Evolutionary conservation across 495 filamentous ascomycete genomes (phyloP).

Genomic region (Trichoderma erinaceum): DNA sequence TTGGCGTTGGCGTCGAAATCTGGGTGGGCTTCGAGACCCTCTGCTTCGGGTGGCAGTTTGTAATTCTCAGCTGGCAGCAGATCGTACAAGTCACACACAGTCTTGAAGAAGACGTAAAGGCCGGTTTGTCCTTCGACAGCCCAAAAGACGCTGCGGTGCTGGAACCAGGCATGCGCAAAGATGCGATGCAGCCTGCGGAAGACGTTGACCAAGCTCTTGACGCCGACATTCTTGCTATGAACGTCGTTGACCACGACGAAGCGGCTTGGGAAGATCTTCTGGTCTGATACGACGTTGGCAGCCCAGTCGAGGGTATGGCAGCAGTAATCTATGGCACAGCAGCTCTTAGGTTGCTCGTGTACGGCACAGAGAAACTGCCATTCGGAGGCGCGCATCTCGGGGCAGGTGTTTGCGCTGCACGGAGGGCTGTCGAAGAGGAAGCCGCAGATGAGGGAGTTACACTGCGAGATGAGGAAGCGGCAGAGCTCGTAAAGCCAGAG

Average conservation of each 20-base stretch:
- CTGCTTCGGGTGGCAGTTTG: conserved; percentile 88
- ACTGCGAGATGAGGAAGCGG: conserved; percentile 87
- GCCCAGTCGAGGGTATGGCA: conserved; percentile 98
- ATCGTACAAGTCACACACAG: conserved; percentile 82
- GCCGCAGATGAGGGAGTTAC: conserved; percentile 82
- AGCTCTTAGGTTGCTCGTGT: conserved; percentile 88
- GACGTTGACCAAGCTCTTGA: conserved; percentile 86
- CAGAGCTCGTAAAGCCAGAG: conserved; percentile 98
- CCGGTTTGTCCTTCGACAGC: conserved; percentile 82
- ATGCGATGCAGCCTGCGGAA: conserved; percentile 92
- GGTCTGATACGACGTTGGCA: conserved; percentile 78
- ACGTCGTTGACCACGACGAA: conserved; percentile 58
- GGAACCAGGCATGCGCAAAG: conserved; percentile 98
- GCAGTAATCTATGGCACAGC: conserved; percentile 97
- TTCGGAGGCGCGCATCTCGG: conserved; percentile 96
- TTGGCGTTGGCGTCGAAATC: conserved; percentile 22
- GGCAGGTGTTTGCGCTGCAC: conserved; percentile 80
- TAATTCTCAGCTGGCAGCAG: conserved; percentile 91
- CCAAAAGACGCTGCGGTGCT: conserved; percentile 94
- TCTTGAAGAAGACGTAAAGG: conserved; percentile 93
- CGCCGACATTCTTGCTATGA: conserved; percentile 57
- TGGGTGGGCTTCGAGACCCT: conserved; percentile 55
- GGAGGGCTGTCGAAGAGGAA: conserved; percentile 86
- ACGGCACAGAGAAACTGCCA: conserved; percentile 99
- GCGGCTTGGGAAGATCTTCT: conserved; percentile 86